Conservation (phyloP, 805 yeast species). For the Sugiyamaella lignohabitans region DNA sequence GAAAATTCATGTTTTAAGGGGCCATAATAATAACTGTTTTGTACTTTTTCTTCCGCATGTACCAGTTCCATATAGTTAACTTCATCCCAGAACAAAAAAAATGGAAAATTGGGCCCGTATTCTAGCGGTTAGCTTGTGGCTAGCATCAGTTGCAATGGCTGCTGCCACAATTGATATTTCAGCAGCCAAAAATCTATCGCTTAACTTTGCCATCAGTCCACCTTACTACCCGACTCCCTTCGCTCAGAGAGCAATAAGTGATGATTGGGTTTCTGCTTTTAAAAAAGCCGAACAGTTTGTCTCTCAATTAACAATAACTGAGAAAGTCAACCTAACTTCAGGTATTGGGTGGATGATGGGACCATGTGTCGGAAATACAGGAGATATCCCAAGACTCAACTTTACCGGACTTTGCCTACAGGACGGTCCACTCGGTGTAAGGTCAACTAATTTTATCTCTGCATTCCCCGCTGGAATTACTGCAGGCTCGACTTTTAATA, state of each 20-base stretch:
- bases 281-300: constrained; percentile 52
- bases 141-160: no score
- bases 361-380: constrained; percentile 57
- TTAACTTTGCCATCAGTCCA: constrained; percentile 5
- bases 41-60: no score
- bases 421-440: constrained; percentile 58
- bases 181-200: background rate
- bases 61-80: no score
- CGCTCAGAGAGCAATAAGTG: constrained; percentile 17
- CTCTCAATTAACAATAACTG: constrained; percentile 49
- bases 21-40: no score
- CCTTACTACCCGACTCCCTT: constrained; percentile 22
- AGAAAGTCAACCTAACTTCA: constrained; percentile 56
- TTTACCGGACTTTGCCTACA: constrained; percentile 52
- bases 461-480: constrained; percentile 56
- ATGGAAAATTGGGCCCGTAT: no score
- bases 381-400: constrained; percentile 48
- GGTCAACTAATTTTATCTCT: constrained; percentile 51
- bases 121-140: no score
- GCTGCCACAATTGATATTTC: background rate
- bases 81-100: no score
- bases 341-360: constrained; percentile 62
- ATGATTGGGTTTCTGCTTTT: constrained; percentile 53
- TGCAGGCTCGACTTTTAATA: constrained; percentile 52
- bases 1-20: no score